Percentiles rank a stretch among this genome's conserved stretches.
Evolutionary conservation across 2,329 filamentous ascomycete genomes (phyloP).

Genomic region (Neodidymelliopsis sp.): DNA sequence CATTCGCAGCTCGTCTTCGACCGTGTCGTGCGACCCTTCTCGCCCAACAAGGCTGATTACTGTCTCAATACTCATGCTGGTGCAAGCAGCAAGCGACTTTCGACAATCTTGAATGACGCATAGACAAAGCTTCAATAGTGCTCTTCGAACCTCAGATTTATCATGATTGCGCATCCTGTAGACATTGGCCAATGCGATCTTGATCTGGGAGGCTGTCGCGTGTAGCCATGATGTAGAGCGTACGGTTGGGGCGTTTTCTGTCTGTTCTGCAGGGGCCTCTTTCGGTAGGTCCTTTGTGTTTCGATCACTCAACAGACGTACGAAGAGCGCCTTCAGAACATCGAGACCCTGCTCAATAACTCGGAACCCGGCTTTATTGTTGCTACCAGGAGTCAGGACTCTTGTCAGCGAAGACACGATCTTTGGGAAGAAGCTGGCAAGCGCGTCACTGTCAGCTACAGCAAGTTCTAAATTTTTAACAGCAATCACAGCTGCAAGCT

Average conservation of each 20-base stretch:
- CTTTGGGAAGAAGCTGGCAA: slow-evolving; percentile 87
- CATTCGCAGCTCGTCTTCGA: slow-evolving; percentile 59
- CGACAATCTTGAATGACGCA: slow-evolving; percentile 81
- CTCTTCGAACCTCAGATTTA: slow-evolving; percentile 70
- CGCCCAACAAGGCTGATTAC: slow-evolving; percentile 70
- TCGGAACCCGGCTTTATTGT: slow-evolving; percentile 65
- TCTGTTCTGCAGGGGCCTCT: slow-evolving; percentile 3
- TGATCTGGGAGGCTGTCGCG: slow-evolving; percentile 81
- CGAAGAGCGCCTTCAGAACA: slow-evolving; percentile 60
- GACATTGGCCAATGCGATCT: slow-evolving; percentile 79
- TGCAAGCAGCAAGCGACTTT: slow-evolving; percentile 72
- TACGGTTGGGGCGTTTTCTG: slow-evolving; percentile 40
- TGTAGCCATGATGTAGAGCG: slow-evolving; percentile 73
- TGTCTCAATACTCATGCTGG: slow-evolving; percentile 79
- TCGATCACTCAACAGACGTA: slow-evolving; percentile 56
- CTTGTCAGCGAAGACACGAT: slow-evolving; percentile 83
- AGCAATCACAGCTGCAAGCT: slow-evolving; percentile 72
- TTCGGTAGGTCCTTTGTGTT: slow-evolving; percentile 42
- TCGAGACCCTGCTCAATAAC: slow-evolving; percentile 70
- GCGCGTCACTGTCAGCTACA: slow-evolving; percentile 74
- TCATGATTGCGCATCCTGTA: slow-evolving; percentile 77
- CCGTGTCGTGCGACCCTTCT: slow-evolving; percentile 55
- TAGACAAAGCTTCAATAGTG: slow-evolving; percentile 75
- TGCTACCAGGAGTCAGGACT: slow-evolving; percentile 73
- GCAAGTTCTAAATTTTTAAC: slow-evolving; percentile 68